Evolutionary conservation across 768 basidiomycete species (phyloP), one percentile per base, ranked within the genome.

Genomic region (Leccinum variicolor): DNA sequence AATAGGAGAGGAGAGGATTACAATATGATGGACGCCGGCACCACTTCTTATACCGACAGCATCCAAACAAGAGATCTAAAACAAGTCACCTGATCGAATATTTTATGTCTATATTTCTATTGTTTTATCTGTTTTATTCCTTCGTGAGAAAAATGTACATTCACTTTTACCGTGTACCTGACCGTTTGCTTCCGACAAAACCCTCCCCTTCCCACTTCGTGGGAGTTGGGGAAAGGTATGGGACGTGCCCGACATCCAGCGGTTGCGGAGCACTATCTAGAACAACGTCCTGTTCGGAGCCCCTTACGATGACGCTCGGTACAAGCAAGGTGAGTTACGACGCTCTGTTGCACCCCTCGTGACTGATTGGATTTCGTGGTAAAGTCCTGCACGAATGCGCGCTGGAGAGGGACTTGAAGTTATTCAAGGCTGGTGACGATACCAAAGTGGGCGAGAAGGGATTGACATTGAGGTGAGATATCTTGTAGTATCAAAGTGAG

Each of bases 361-460:
- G 15, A 10, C n/a, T 51, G 46, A 54, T 25, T 11, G 17, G 10
- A 13, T 49, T 19, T 21, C 9, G 39, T 41, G 1, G 31, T 2
- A 17, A 14, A 54, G 54, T 51, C 13, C n/a, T 54, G 48, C 26
- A 54, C 26, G 31, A 54, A 15, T 54, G 47, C 9, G 54, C 54
- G 8, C 25, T 50, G 13, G 54, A 54, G 31, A 54, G n/a, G n/a
- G 54, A 54, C n/a, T n/a, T 54, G 7, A 23, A 26, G 9, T 34
- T 51, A 7, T 50, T 54, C 50, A 26, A 51, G 33, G 54, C 54
- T 2, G 54, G 54, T 19, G 47, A 50, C 25, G 31, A 54, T 7
- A 54, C 54, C 7, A 47, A 54, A 29, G 54, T 50, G n/a, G 47
- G 54, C 8, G 54, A 54, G 25, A 54, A 28, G 17, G 53, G 53